phyloP scores from a whole-genome alignment of 106 monocot genomes.

The Platanthera guangdongensis region DNA sequence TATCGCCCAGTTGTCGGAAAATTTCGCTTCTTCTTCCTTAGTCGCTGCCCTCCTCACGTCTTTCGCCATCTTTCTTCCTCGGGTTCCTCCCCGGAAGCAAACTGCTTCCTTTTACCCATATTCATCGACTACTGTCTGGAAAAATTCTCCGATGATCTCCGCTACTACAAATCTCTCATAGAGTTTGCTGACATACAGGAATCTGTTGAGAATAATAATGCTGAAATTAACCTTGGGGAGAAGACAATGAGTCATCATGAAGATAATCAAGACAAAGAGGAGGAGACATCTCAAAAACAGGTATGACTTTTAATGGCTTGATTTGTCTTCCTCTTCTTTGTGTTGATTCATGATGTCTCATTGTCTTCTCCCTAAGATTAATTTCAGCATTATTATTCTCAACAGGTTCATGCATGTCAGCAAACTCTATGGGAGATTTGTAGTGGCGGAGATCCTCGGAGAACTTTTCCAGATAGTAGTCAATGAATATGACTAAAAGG shows the following conservation, averaged over 20 bases:
- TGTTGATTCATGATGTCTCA: too few species aligned
- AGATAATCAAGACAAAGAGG: too few species aligned
- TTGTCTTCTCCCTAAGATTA: too few species aligned
- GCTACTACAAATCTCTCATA: slow-evolving; percentile 26
- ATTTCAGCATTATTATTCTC: neutral
- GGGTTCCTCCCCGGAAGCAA: slow-evolving; percentile 26
- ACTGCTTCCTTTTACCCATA: slow-evolving; percentile 59
- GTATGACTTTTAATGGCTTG: too few species aligned
- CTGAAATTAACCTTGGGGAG: too few species aligned
- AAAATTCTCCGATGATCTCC: slow-evolving; percentile 42
- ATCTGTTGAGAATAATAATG: slow-evolving; percentile 27
- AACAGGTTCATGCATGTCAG: slow-evolving; percentile 71
- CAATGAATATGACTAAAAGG: slow-evolving; percentile 67
- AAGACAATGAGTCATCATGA: too few species aligned
- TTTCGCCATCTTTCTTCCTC: slow-evolving; percentile 24
- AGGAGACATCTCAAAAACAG: too few species aligned
- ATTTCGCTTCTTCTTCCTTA: slow-evolving; percentile 56
- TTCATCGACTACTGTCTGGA: slow-evolving; percentile 74
- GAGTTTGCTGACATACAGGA: slow-evolving; percentile 70
- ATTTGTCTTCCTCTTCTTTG: too few species aligned
- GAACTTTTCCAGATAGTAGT: slow-evolving; percentile 57
- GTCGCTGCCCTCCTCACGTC: slow-evolving; percentile 17
- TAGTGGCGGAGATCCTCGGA: slow-evolving; percentile 38
- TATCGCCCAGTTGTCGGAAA: slow-evolving; percentile 49
- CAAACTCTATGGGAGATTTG: slow-evolving; percentile 43